Evolutionary conservation across 169 alveolate species (phyloP), one percentile per base, ranked within the genome.

Genomic region (Blepharisma undulans): DNA sequence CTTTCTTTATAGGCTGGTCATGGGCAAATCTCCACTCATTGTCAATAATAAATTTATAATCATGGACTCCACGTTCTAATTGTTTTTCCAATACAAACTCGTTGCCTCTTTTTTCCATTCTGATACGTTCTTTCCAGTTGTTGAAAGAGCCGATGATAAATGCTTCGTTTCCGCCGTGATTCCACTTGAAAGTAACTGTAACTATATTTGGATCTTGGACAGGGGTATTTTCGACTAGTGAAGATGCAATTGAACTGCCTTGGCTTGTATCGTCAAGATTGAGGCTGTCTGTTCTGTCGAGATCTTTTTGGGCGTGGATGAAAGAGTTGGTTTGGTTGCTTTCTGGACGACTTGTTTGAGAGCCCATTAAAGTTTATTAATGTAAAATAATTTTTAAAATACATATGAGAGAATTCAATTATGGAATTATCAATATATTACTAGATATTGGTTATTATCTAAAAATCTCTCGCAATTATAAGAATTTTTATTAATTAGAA

Each of bases 21-120:
- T 95, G 93, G 2, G 97, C 95, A 84, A 89, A 96, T 88, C 96
- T 91, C 97, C 98, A 96, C 7, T 94, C 96, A 2, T 92, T 93
- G 89, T 96, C 98, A 8, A 96, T 97, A 5, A 94, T 94, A 81
- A 96, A 96, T 84, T 96, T 96, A 88, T 95, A 96, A 32, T 93
- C 82, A 77, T 96, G 94, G 32, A 30, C 12, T 4, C 90, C 95
- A 84, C 92, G 87, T 27, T 93, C 94, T 93, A 48, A 10, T 18
- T 87, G 89, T 90, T 22, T 93, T 92, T 92, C 86, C n/a, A 86
- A 21, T 32, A 22, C 91, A 32, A 91, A 90, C 72, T 89, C 95
- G 66, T 92, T 92, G 59, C 93, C 96, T 21, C 80, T 90, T 74
- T 89, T 92, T 88, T 92, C 89, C 97, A 96, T 94, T 18, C 84